A percentile compares a stretch with the other conserved stretches of the same genome.
Evolutionary conservation across 2,329 filamentous ascomycete genomes (phyloP).

Genomic region (Hypoxylon sp.): DNA sequence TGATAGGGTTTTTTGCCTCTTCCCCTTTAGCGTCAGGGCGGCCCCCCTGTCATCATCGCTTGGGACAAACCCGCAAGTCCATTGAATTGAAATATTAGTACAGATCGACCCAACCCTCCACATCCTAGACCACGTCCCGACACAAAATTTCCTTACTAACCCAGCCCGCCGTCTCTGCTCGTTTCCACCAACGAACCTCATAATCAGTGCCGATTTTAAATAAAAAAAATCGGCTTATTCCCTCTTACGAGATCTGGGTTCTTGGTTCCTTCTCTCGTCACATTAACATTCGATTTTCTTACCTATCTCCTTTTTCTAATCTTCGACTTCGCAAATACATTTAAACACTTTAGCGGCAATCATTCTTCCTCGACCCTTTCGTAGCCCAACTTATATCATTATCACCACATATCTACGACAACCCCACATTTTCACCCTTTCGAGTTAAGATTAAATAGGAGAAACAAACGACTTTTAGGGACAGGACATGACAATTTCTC

Average conservation of each 20-base stretch:
- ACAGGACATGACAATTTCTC: slow-evolving; percentile 12
- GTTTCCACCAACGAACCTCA: slow-evolving; percentile 9
- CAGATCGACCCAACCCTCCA: slow-evolving; percentile 25
- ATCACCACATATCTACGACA: slow-evolving; percentile 7
- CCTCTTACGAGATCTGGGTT: slow-evolving; percentile 1
- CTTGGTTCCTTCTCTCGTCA: background rate
- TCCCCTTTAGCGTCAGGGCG: slow-evolving; percentile 14
- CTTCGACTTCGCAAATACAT: too few relatives aligned
- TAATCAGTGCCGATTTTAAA: too few relatives aligned
- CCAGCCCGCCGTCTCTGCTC: background rate
- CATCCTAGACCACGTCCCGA: background rate
- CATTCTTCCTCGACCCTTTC: too few relatives aligned
- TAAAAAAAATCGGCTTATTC: too few relatives aligned
- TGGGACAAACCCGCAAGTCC: slow-evolving; percentile 19
- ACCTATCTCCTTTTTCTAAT: too few relatives aligned
- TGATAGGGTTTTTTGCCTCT: slow-evolving; percentile 39
- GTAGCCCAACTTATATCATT: too few relatives aligned
- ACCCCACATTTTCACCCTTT: slow-evolving; percentile 21
- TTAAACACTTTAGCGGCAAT: too few relatives aligned
- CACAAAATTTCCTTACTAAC: slow-evolving; percentile 31
- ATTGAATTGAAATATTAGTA: slow-evolving; percentile 34
- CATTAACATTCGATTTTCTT: background rate
- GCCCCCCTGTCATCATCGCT: slow-evolving; percentile 35
- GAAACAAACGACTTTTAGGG: slow-evolving; percentile 5
- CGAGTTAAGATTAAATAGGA: too few relatives aligned